Conservation (phyloP, 768 basidiomycete genomes). For the Tephrocybe rancida region DNA sequence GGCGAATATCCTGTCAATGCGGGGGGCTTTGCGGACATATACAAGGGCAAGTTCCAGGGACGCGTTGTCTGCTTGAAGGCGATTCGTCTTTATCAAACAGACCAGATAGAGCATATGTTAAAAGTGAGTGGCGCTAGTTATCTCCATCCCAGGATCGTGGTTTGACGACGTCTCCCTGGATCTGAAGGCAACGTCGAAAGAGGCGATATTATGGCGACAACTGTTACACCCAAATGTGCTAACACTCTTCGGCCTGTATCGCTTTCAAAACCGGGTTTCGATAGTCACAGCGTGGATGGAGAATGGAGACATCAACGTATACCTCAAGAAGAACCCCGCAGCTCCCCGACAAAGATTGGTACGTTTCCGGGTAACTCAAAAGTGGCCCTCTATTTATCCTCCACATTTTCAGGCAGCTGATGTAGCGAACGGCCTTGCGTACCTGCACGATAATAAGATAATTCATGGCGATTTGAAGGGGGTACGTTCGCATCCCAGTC, state of each 20-base stretch:
- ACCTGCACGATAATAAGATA: neutral
- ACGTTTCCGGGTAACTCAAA: neutral
- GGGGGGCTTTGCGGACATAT: constrained; percentile 2
- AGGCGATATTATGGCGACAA: constrained; percentile 3
- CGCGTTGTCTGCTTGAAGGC: neutral
- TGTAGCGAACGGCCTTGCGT: neutral
- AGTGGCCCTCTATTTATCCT: neutral
- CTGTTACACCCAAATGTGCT: neutral
- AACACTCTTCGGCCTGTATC: neutral
- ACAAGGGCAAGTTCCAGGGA: neutral
- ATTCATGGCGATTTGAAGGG: neutral
- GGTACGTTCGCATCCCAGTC: neutral
- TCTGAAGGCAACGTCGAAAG: neutral
- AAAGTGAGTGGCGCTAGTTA: neutral
- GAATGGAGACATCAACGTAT: neutral
- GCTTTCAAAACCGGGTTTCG: neutral
- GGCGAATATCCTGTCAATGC: neutral
- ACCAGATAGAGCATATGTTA: neutral
- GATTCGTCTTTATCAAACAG: neutral
- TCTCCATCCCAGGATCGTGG: neutral
- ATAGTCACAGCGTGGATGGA: constrained; percentile 6
- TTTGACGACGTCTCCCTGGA: neutral
- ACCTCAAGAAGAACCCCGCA: neutral
- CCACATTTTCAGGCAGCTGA: neutral
- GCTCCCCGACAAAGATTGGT: neutral